Base-by-base conservation (phyloP, 73 alveolate genomes). In the Paramecium biaurelia region DNA sequence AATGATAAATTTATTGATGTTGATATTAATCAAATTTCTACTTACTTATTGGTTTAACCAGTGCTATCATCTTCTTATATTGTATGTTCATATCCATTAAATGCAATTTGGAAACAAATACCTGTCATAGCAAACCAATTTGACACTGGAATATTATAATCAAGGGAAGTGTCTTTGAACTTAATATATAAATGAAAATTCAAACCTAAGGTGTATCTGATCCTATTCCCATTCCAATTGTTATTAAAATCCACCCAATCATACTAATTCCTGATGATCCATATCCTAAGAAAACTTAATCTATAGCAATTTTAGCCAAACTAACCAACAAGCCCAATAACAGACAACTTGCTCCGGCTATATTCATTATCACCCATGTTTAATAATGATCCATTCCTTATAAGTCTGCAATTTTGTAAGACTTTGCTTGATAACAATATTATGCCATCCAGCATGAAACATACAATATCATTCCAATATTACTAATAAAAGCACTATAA, bases 391-490 rank as follows among this genome's bases (percentile, higher is more conserved):
- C 84, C 49, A 63, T 30, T 63, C 84, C 84, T 63, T 21, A 3
- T 63, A 63, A 12, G 10, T 63, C 28, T 14, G 47, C 84, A 30
- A 63, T 63, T 26, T 63, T 41, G 45, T 63, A 63, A 7, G 84
- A 10, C 2, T 63, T 32, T 63, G 84, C 84, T 63, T 63, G 45
- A 63, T 63, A 63, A 32, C 84, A 63, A 12, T 63, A 63, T 63
- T 63, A 32, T 63, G 84, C 84, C 84, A 63, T 63, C 84, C 84
- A 63, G 45, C 84, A 63, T 5, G 84, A 2, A 26, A 63, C 47
- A 32, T 63, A 63, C 45, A 63, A 32, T n/a, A 63, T 63, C 84
- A 63, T 63, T 26, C 84, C 84, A 14, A 63, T 63, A 32, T 63
- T 63, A 63, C 84, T 63, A 63, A 63, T 63, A 32, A 63, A 63